Evolutionary conservation across 805 yeast genomes (phyloP), one percentile per base, ranked within the genome.

Genomic region (Barnettozyma sp.): DNA sequence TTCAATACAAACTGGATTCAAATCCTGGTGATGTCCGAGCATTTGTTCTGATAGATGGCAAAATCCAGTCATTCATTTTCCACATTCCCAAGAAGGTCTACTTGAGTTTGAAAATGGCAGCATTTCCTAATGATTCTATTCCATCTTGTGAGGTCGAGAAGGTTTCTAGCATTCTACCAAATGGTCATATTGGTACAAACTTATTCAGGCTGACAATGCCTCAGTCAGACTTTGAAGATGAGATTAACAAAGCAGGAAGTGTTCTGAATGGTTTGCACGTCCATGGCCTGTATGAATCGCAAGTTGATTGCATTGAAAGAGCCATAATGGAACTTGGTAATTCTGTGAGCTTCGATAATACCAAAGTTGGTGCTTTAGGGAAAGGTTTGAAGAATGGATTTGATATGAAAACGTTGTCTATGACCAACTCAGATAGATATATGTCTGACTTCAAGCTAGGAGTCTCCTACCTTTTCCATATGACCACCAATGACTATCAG

Each of bases 371-470:
- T 7, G 76, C 87, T 0, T 63, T 94, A 8, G 94, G 97, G 7
- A 74, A 71, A 49, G 94, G 96, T 20, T 62, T 92, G 39, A 87
- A 84, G 47, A 70, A 72, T 40, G 98, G 98, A 1, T 94, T 94
- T 57, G 75, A 81, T 11, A 52, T 72, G 38, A 73, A 73, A 34
- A 77, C 78, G 55, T 57, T 75, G 23, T 61, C 63, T 20, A 53
- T 60, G 35, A 60, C 70, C 6, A 72, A 74, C 5, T 52, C 71
- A 11, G 66, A 64, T 4, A 57, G 64, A 28, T 85, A 86, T 48
- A 59, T 86, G 44, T 59, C 64, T 33, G 59, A 67, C 24, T 74
- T 80, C 45, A 57, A 64, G 6, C 64, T 79, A 65, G 78, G 73
- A 27, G 60, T 78, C 9, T 60, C 80, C 4, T 83, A 82, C 49